phyloP scores from a whole-genome alignment of 371 early-diverging fungal genomes.

The Apophysomyces variabilis region DNA sequence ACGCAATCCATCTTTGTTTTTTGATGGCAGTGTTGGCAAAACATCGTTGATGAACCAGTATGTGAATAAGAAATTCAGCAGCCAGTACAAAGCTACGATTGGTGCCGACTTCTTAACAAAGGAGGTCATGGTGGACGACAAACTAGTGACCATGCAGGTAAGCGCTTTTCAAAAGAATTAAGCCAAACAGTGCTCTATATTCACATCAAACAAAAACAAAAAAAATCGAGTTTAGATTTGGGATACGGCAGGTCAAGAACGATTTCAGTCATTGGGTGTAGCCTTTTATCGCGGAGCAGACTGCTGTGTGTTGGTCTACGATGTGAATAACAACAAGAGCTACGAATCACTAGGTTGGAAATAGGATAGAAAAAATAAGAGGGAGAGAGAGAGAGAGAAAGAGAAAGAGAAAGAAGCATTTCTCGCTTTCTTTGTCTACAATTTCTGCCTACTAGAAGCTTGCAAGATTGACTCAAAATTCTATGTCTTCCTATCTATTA shows the following conservation, averaged over 20 bases:
- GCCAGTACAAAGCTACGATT: conserved; percentile 99
- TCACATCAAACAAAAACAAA: not conserved
- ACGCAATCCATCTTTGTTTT: conserved; percentile 4
- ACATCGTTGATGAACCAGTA: conserved; percentile 99
- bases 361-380: not conserved
- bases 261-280: conserved; percentile 98
- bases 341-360: conserved; percentile 91
- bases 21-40: conserved; percentile 80
- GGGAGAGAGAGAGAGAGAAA: not conserved
- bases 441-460: no score
- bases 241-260: conserved; percentile 97
- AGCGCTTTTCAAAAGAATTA: not conserved
- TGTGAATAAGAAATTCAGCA: conserved; percentile 97
- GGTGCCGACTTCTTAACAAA: conserved; percentile 99
- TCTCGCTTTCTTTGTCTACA: no score
- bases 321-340: conserved; percentile 93
- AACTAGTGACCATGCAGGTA: conserved; percentile 92
- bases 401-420: no score
- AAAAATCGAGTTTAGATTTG: conserved; percentile 66
- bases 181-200: not conserved
- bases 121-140: conserved; percentile 91
- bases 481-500: conserved; percentile 14
- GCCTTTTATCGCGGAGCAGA: conserved; percentile 99
- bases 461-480: not conserved
- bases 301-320: conserved; percentile 98